Evolutionary conservation across 2,329 filamentous ascomycete species (phyloP).

Genomic region (Ilyonectria sp.): DNA sequence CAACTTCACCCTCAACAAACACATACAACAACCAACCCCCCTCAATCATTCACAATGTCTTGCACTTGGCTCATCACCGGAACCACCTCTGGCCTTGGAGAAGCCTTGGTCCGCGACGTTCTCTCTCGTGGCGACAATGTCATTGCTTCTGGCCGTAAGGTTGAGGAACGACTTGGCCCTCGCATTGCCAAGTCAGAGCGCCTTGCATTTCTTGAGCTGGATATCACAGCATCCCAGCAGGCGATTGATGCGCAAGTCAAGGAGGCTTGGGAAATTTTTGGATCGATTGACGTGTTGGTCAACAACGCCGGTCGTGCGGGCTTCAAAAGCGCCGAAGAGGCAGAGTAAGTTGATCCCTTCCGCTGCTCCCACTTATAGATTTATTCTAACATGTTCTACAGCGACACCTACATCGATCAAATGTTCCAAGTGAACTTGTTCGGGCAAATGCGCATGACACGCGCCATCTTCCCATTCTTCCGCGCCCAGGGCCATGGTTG

Average conservation of each 20-base stretch:
- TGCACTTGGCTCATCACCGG: constrained; percentile 54
- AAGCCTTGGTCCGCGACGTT: constrained; percentile 39
- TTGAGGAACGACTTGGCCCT: constrained; percentile 45
- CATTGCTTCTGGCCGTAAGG: constrained; percentile 51
- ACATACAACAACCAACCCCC: not conserved
- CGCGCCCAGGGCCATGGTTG: constrained; percentile 43
- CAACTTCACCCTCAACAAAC: not conserved
- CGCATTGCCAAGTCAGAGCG: constrained; percentile 41
- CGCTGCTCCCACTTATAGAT: not conserved
- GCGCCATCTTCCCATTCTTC: constrained; percentile 48
- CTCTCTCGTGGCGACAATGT: constrained; percentile 50
- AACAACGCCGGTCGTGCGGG: constrained; percentile 54
- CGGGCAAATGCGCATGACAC: constrained; percentile 46
- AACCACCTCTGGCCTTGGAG: constrained; percentile 53
- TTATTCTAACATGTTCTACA: constrained; percentile 12
- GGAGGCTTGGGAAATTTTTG: constrained; percentile 51
- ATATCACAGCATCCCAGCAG: constrained; percentile 44
- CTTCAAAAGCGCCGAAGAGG: constrained; percentile 50
- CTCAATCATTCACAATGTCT: constrained; percentile 27
- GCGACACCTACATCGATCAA: constrained; percentile 40
- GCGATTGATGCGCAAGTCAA: constrained; percentile 40
- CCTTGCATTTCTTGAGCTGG: constrained; percentile 50
- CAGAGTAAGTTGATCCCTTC: constrained; percentile 44
- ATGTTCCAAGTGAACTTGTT: constrained; percentile 51
- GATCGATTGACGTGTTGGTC: constrained; percentile 52